A percentile compares a stretch with the other conserved stretches of the same genome.
phyloP scores from a whole-genome alignment of 169 alveolate species.

The Prorocentrum cordatum region DNA sequence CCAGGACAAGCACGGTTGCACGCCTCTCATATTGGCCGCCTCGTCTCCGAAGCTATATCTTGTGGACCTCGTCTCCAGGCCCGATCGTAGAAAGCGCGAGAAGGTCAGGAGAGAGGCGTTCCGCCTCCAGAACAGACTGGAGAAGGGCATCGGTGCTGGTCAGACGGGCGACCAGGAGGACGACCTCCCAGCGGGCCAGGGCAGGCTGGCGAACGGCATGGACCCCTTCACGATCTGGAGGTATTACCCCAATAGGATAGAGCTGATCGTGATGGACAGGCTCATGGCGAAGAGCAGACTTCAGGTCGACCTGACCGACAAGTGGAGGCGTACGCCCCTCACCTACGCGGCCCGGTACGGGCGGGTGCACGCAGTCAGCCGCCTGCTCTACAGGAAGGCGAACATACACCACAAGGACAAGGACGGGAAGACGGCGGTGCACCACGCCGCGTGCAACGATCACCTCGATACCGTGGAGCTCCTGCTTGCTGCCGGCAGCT shows the following conservation, averaged over 20 bases:
- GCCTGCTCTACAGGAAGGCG: slow-evolving; percentile 35
- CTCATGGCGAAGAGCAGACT: not conserved
- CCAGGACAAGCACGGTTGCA: slow-evolving; percentile 62
- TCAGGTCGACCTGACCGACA: slow-evolving; percentile 38
- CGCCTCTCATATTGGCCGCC: slow-evolving; percentile 36
- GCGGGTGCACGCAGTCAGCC: slow-evolving; percentile 41
- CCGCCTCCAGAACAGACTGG: no score
- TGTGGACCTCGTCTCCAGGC: slow-evolving; percentile 27
- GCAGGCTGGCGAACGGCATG: no score
- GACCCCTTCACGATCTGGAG: no score
- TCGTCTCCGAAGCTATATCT: slow-evolving; percentile 44
- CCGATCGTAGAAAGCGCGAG: slow-evolving; percentile 10
- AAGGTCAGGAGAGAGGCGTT: slow-evolving; percentile 18
- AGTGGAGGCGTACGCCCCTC: slow-evolving; percentile 31
- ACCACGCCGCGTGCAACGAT: slow-evolving; percentile 54
- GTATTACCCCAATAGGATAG: slow-evolving; percentile 22
- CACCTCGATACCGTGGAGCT: slow-evolving; percentile 60
- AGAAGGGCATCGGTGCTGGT: no score
- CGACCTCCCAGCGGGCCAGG: no score
- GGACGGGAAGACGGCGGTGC: no score
- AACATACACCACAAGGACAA: no score
- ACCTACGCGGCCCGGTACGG: slow-evolving; percentile 60
- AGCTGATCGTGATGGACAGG: slow-evolving; percentile 26
- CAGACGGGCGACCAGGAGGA: no score
- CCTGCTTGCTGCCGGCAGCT: slow-evolving; percentile 16